Evolutionary conservation across 148 eudicot species (phyloP), one percentile per base, ranked within the genome.

Genomic region (Rhododendron simsii): DNA sequence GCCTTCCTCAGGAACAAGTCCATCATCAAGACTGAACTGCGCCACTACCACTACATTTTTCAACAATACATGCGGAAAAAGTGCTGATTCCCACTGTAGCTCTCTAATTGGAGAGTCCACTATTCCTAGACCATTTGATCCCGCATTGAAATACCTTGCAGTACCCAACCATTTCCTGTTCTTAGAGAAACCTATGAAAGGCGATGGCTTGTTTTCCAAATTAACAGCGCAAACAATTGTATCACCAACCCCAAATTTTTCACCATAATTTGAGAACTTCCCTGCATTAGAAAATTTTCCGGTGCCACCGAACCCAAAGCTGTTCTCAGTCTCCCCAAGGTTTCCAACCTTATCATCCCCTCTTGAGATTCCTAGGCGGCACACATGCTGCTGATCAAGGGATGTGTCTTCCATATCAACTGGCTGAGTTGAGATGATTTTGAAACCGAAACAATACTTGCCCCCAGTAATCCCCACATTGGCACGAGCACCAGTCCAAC

Each of bases 401-500:
- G 94, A 93, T 79, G 94, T 92, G 83, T 93, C 94, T 78, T 89
- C 91, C 95, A 92, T 90, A 55, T 47, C 61, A 75, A 94, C 94
- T 23, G 84, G 89, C 86, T 94, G 95, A 18, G 35, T 81, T 55
- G 91, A 87, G 37, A 93, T 50, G 81, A 94, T 78, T 91, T 74
- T 93, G 94, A 93, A 94, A 63, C 95, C 91, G 80, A 94, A 93
- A 87, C 89, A 94, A 85, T 91, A 94, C 86, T 88, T 94, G n/a
- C 95, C 98, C 80, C 91, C 85, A 3, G 51, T 87, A 28, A 94
- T 91, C 63, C 98, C 95, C 8, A 93, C 81, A 71, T 89, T 93
- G 30, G 91, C 98, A 51, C 94, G 95, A 41, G 94, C 94, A 87
- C 98, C 98, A 83, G 98, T 92, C 98, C 98, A 94, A 81, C 95